A percentile compares a stretch with the other conserved stretches of the same genome.
Conservation (phyloP, 768 basidiomycete species). For the Trametes gibbosa region DNA sequence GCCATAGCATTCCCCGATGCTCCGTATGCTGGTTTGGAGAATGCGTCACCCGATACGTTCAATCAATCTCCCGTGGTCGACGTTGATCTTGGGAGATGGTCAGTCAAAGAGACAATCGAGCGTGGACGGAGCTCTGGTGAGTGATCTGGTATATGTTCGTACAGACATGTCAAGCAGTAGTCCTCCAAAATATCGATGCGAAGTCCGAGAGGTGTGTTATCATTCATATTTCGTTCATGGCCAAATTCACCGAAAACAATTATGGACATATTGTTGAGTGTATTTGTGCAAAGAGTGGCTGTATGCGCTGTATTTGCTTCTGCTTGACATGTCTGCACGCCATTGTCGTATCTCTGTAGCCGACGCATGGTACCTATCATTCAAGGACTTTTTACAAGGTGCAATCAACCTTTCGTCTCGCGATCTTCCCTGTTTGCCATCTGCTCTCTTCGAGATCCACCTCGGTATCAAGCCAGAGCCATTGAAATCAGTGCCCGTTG, state of each 20-base stretch:
- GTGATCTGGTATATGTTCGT: slow-evolving; percentile 17
- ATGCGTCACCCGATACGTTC: slow-evolving; percentile 38
- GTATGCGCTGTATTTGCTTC: not conserved
- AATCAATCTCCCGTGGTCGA: slow-evolving; percentile 40
- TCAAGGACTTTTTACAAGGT: slow-evolving; percentile 43
- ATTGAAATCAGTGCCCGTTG: slow-evolving; percentile 61
- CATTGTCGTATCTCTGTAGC: slow-evolving; percentile 37
- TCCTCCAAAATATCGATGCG: not conserved
- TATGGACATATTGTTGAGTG: not conserved
- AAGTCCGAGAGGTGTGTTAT: not conserved
- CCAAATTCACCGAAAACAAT: too few relatives aligned
- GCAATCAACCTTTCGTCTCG: slow-evolving; percentile 74
- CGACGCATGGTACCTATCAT: slow-evolving; percentile 43
- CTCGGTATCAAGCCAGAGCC: slow-evolving; percentile 69
- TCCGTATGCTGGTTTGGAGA: slow-evolving; percentile 44
- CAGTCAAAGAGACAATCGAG: slow-evolving; percentile 73
- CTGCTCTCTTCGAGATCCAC: slow-evolving; percentile 77
- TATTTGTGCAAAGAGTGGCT: not conserved
- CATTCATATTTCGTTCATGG: too few relatives aligned
- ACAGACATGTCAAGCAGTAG: slow-evolving; percentile 19
- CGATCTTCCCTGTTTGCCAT: slow-evolving; percentile 69
- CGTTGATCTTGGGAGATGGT: slow-evolving; percentile 61
- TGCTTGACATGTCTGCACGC: slow-evolving; percentile 15
- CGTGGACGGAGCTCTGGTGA: slow-evolving; percentile 76
- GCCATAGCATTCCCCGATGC: slow-evolving; percentile 2